Evolutionary conservation across 108 stramenopile genomes (phyloP), one percentile per base, ranked within the genome.

Genomic region (Pseudonitzschia multiseries): DNA sequence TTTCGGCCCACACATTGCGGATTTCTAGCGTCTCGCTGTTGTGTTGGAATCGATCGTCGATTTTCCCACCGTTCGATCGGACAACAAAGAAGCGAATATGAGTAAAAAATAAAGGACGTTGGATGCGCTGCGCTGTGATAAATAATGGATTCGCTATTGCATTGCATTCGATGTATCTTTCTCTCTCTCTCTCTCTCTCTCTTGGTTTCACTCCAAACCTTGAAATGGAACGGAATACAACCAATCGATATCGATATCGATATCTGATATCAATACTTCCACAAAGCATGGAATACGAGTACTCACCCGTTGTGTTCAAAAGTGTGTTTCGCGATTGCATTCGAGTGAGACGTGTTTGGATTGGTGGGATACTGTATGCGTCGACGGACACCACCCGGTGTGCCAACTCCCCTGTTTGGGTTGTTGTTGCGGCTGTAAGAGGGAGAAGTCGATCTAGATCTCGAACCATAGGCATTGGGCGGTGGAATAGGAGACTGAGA

Each of bases 1-100:
- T 96, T 80, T 93, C 91, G 24, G 93, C 92, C 95, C 95, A 96
- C 20, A 96, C 95, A 70, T 96, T 96, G 56, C 95, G 89, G 28
- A 96, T 96, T 82, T 93, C 93, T 42, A 96, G 70, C 21, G 79
- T 81, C 69, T 92, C 84, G n/a, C 93, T 90, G 72, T 75, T 27
- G 32, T 44, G 24, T 21, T 56, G 2, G 54, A 12, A 20, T 56
- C 17, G 22, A 10, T 56, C 9, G 21, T 22, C 10, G 2, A 10
- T 60, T 33, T 43, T 42, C 29, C 29, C 4, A 9, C 4, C 13
- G 27, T 48, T 8, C 40, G 41, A 27, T 66, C 40, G 29, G 15
- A 12, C n/a, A 60, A 18, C 32, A 31, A 22, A 69, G 27, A 22
- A 28, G 10, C 18, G 22, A 69, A 43, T 5, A 66, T 40, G 48